Base-by-base conservation (phyloP, 2,329 filamentous ascomycete genomes). In the Diaporthe citri region DNA sequence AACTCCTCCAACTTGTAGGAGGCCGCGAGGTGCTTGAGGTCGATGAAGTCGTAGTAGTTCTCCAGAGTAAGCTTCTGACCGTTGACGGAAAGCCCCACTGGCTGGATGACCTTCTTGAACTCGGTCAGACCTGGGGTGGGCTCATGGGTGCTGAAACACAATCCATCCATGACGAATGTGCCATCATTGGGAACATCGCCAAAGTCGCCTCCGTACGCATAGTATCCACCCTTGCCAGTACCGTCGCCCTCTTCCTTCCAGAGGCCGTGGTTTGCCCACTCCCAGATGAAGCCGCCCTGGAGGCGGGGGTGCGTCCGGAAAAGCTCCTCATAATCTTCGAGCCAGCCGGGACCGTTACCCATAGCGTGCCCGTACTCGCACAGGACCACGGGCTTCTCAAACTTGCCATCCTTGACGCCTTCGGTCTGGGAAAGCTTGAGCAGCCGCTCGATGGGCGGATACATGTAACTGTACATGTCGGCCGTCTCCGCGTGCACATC, bases 261-360 rank as follows among this genome's bases (percentile, higher is more conserved):
- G 1, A 92, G 81, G 0, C 90, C 90, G 71, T 92, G 90, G 82
- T 91, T 92, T 0, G 88, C 89, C 90, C 90, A 93, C 79, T 92
- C 90, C 90, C 91, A 93, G 78, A 93, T 88, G 76, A 89, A 92
- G 0, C 92, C 93, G 15, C 93, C 93, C 79, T 94, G 92, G 0
- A 94, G 86, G 2, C 88, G 87, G 0, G 88, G 88, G 75, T 93
- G 85, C 39, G 86, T 86, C 43, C 89, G 88, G 83, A 94, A 95
- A 0, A 88, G 86, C 55, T 91, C 86, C 66, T 93, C 86, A 75
- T 95, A 95, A 76, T 94, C 93, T 75, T 92, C 88, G 15, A 95
- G 86, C 46, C 89, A 90, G 1, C 93, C 93, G 0, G 93, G 93
- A 0, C 92, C 93, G 78, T 94, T 95, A 8, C 93, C 93, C 93